Percentiles rank a stretch among this genome's conserved stretches.
Evolutionary conservation across 805 yeast species (phyloP).

Genomic region (Vanderwaltozyma polyspora): DNA sequence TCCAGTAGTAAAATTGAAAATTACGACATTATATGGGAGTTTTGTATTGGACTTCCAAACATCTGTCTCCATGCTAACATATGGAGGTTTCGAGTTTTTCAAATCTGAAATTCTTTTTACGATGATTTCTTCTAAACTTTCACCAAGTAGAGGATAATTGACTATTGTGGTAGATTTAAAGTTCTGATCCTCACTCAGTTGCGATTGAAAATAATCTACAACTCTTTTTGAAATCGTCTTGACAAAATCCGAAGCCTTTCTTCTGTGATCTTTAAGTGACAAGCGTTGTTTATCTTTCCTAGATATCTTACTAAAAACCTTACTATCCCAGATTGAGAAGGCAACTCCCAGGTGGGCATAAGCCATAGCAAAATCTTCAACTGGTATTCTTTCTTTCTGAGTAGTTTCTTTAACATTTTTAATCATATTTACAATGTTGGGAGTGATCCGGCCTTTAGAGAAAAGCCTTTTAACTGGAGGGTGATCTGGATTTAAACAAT

Average conservation of each 20-base stretch:
- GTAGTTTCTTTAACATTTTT: too few species aligned
- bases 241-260: neutral
- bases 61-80: neutral
- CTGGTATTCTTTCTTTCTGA: too few species aligned
- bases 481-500: too few species aligned
- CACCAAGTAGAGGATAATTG: neutral
- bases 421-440: too few species aligned
- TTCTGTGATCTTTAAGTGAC: neutral
- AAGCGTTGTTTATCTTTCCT: neutral
- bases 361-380: neutral
- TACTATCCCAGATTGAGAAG: neutral
- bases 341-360: neutral
- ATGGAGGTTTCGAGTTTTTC: neutral
- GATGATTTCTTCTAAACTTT: neutral
- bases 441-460: too few species aligned
- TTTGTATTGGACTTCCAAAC: constrained; percentile 1
- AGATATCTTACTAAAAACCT: neutral
- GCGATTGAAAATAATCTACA: neutral
- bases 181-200: neutral
- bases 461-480: too few species aligned
- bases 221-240: neutral
- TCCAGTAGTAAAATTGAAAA: neutral
- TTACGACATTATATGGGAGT: neutral
- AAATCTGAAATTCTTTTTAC: neutral
- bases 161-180: neutral